Base-by-base conservation (phyloP, 202 grass and related monocot species). In the Schoenoplectus triqueter region DNA sequence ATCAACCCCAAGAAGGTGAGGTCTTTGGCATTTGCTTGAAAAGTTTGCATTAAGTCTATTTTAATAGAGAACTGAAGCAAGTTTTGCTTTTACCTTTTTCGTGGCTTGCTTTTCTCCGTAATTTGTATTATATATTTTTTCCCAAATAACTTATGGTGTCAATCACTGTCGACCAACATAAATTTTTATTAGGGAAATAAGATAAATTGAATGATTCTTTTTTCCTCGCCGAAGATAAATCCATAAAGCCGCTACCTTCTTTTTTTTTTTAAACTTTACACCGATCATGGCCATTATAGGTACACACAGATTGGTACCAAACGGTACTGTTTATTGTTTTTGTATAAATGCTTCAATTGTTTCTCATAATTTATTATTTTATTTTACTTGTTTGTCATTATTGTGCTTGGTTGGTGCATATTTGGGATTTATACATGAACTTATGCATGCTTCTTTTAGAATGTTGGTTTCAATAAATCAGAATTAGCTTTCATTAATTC, bases 1-100 rank as follows among this genome's bases (percentile, higher is more conserved):
- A 89, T 87, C 88, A 73, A 54, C 72, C 85, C 13, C 85, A 83
- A 73, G 84, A 89, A 84, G 88, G 88, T 89, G 72, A 86, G 80
- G 19, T 48, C 41, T 80, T 70, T 79, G 31, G 48, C 55, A 69
- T 51, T 73, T 76, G 71, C 40, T 68, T 66, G 9, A 31, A 49
- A 31, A 51, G 39, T 69, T 84, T 20, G 3, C 52, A 45, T 47
- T 50, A 7, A 55, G 57, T 83, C 41, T 67, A 69, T 66, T 79
- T 62, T 39, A 66, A 61, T 39, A 66, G 50, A 47, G 22, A 71
- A 69, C 47, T 57, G 31, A 20, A 78, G 13, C 74, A 61, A 42
- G 31, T 71, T 69, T 70, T 70, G 14, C 64, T 69, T 83, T 83
- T 56, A 52, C 47, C 9, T 84, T 20, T 64, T 17, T 62, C 59